These are phyloP conservation scores for Drosera capensis DNA, from an alignment of 148 eudicot genomes.

Conservation along the genomic window DNA sequence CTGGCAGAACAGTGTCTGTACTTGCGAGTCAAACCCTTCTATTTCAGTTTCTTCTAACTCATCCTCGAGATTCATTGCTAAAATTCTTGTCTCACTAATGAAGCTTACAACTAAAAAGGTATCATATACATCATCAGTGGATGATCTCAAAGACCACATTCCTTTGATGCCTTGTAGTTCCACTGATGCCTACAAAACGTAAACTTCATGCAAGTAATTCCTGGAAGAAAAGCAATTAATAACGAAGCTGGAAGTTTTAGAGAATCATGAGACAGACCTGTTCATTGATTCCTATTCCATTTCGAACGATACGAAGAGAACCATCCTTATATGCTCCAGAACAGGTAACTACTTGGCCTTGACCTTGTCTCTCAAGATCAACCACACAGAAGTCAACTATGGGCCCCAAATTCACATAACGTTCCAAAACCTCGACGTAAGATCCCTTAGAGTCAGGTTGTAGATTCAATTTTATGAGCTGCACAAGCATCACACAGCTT, in stretches of 20 bases:
- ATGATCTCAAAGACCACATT: conserved; percentile 88
- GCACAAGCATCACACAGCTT: conserved; percentile 15
- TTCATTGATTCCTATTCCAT: conserved; percentile 95
- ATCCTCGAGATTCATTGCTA: conserved; percentile 95
- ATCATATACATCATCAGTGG: conserved; percentile 80
- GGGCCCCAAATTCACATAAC: conserved; percentile 89
- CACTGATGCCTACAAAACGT: conserved; percentile 64
- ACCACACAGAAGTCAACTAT: conserved; percentile 96
- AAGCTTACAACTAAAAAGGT: conserved; percentile 95
- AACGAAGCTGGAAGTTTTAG: neutral
- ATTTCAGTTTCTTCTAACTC: conserved; percentile 97
- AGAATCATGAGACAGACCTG: conserved; percentile 35
- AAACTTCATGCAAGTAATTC: neutral
- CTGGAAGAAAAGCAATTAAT: neutral
- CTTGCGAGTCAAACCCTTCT: conserved; percentile 85
- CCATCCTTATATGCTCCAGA: conserved; percentile 99
- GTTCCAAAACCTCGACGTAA: conserved; percentile 85
- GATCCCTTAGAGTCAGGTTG: conserved; percentile 95
- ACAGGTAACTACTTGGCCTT: conserved; percentile 98
- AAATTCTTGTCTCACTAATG: conserved; percentile 86
- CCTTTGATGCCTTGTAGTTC: conserved; percentile 99
- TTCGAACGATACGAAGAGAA: conserved; percentile 89
- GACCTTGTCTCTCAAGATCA: conserved; percentile 97
- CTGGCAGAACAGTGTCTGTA: conserved; percentile 86
- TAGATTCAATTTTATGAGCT: conserved; percentile 85